Percentiles rank a stretch among this genome's conserved stretches.
Evolutionary conservation across 805 yeast species (phyloP).

Genomic region (Metschnikowia matae): DNA sequence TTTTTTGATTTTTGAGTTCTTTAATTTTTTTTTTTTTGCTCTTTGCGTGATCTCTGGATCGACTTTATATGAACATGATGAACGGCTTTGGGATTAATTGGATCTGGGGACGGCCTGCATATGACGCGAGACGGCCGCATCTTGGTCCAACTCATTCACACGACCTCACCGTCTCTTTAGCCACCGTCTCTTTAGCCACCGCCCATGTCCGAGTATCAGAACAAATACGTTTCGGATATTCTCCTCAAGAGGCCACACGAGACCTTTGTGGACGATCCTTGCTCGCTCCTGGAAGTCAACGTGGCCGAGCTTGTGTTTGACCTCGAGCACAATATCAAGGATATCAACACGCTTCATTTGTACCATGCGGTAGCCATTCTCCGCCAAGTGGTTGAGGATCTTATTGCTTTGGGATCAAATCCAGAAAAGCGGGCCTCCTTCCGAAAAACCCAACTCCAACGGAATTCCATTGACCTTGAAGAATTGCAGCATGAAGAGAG

Average conservation of each 20-base stretch:
- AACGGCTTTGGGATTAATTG: background rate
- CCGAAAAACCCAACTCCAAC: slow-evolving; percentile 24
- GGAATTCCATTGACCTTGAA: slow-evolving; percentile 16
- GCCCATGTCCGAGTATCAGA: slow-evolving; percentile 5
- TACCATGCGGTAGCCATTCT: slow-evolving; percentile 34
- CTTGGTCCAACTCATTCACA: background rate
- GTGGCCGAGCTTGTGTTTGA: slow-evolving; percentile 35
- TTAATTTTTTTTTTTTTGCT: too few species aligned
- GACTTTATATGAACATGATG: background rate
- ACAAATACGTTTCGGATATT: slow-evolving; percentile 25
- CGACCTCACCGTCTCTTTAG: background rate
- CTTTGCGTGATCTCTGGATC: too few species aligned
- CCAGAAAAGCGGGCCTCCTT: slow-evolving; percentile 22
- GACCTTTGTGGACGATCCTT: slow-evolving; percentile 41
- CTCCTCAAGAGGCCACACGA: slow-evolving; percentile 36
- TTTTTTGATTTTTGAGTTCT: too few species aligned
- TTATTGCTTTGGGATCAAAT: slow-evolving; percentile 28
- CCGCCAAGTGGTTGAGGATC: slow-evolving; percentile 27
- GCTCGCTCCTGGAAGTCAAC: slow-evolving; percentile 28
- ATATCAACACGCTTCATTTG: slow-evolving; percentile 32
- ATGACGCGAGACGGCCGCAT: background rate
- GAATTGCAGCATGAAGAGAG: background rate
- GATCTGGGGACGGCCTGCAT: background rate
- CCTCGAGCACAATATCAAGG: slow-evolving; percentile 26
- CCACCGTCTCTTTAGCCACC: background rate